Evolutionary conservation across 2,329 filamentous ascomycete genomes (phyloP), one percentile per base, ranked within the genome.

Genomic region (Lojkania enalia): DNA sequence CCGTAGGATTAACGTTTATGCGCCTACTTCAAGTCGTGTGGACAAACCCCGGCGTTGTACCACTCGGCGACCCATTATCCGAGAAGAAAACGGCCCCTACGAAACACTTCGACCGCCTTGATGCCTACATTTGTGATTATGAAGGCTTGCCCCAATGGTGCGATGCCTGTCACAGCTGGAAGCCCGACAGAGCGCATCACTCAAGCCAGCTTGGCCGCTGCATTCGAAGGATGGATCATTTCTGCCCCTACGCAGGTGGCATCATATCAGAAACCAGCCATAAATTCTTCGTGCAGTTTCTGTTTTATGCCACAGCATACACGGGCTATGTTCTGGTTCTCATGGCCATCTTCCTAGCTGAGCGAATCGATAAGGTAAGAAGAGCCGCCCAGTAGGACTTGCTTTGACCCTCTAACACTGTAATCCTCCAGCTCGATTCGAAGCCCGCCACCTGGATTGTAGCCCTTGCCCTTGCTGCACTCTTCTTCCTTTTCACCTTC

Each of bases 211-310:
- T 94, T 11, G 83, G 83, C 38, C 80, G 90, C 32, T 97, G 92
- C 62, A 87, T 95, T 16, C 75, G 80, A 30, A 94, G 94, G 61
- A 94, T 96, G 87, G 92, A 97, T 52, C 92, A 97, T 64, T 94
- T 91, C 60, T 99, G 94, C 62, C 94, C 92, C 0, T 97, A 84
- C 83, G 91, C 95, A n/a, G 92, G 92, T 3, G 94, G 92, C 16
- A 88, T 96, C 54, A 85, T 99, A 7, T 87, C 84, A 0, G 91
- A 96, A 66, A 90, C 83, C 1, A 76, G 86, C 2, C 91, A 92
- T 74, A 96, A 96, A 60, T 96, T 89, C 70, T 97, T 99, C 63
- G 75, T 90, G 9, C 94, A 96, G 55, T 96, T 96, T 62, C 83
- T 84, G 13, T 78, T 82, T 32, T 96, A 94, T 66, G 83, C 83